phyloP scores from a whole-genome alignment of 768 basidiomycete genomes.

The Lyophyllum shimeji region DNA sequence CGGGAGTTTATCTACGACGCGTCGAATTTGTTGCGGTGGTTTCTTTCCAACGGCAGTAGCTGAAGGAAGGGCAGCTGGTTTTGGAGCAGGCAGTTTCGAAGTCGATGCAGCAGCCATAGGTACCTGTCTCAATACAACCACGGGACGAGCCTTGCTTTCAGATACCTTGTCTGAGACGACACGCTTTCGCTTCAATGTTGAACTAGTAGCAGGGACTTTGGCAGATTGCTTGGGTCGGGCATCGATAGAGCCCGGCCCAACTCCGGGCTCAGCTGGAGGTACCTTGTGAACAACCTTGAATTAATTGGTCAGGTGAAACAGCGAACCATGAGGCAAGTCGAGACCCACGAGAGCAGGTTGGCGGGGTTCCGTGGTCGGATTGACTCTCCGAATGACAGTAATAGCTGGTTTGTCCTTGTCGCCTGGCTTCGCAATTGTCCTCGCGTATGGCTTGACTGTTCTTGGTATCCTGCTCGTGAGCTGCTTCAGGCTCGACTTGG shows the following conservation, averaged over 20 bases:
- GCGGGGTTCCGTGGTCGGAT: constrained; percentile 18
- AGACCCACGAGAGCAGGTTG: constrained; percentile 8
- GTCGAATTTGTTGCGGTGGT: constrained; percentile 16
- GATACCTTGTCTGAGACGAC: constrained; percentile 30
- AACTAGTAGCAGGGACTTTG: constrained; percentile 5
- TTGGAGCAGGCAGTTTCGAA: not conserved
- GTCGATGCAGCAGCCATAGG: constrained; percentile 18
- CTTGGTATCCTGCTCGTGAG: constrained; percentile 61
- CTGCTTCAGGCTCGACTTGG: constrained; percentile 50
- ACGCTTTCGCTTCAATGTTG: constrained; percentile 42
- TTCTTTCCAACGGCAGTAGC: constrained; percentile 7
- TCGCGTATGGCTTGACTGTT: constrained; percentile 59
- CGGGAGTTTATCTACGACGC: constrained; percentile 17
- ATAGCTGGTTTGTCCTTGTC: constrained; percentile 12
- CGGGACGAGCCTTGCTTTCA: constrained; percentile 24
- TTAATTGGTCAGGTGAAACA: not conserved
- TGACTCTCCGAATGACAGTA: constrained; percentile 17
- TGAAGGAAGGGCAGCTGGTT: too few species aligned
- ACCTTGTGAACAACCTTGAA: not conserved
- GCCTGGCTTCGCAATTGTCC: constrained; percentile 25
- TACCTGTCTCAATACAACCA: constrained; percentile 27
- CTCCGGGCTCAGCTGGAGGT: not conserved
- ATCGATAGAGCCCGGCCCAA: constrained; percentile 1
- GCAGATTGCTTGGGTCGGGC: not conserved
- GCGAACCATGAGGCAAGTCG: not conserved